Conservation (phyloP, 139 green algal species). For the Limnomonas spitsbergensis region DNA sequence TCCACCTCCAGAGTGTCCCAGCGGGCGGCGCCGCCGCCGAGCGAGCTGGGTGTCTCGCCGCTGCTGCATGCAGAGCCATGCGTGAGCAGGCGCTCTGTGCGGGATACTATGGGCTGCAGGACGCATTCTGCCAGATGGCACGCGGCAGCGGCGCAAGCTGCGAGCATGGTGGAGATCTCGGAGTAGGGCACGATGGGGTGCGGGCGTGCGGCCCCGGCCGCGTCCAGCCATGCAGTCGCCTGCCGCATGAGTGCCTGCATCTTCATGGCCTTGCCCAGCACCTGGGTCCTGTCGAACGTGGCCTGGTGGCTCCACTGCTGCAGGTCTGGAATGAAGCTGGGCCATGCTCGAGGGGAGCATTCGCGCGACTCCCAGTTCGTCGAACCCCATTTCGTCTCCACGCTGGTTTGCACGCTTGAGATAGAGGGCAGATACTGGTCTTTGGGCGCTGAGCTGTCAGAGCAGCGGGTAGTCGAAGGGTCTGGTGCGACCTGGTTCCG, state of each 20-base stretch:
- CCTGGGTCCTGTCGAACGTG: neutral
- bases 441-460: too few species aligned
- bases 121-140: neutral
- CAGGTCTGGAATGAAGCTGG: slow-evolving; percentile 5
- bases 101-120: slow-evolving; percentile 3
- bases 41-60: neutral
- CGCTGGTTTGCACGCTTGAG: too few species aligned
- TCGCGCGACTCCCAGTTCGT: neutral
- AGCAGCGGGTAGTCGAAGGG: too few species aligned
- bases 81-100: slow-evolving; percentile 4
- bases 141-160: neutral
- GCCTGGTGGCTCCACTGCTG: neutral
- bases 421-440: too few species aligned
- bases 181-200: neutral
- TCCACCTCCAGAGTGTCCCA: slow-evolving; percentile 10
- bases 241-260: neutral
- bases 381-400: neutral
- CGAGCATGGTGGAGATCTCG: neutral
- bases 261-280: neutral
- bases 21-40: neutral
- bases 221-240: slow-evolving; percentile 7
- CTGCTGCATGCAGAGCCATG: slow-evolving; percentile 11
- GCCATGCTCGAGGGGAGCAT: neutral
- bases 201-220: neutral
- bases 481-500: too few species aligned